A percentile compares a stretch with the other conserved stretches of the same genome.
Conservation (phyloP, 176 grass and related monocot genomes). For the Phragmites australis region DNA sequence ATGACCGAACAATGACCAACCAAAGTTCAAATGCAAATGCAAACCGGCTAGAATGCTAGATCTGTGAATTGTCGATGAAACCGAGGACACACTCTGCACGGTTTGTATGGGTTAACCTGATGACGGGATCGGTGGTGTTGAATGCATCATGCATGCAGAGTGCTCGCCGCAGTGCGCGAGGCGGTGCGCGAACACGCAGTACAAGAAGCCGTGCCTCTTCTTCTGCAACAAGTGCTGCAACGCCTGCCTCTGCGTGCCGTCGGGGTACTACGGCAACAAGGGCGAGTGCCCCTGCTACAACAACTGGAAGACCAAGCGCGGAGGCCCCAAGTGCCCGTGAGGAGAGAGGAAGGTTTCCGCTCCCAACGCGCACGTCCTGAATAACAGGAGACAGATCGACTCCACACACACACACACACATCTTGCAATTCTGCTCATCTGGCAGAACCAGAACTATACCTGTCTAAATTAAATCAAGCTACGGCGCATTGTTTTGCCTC, state of each 20-base stretch:
- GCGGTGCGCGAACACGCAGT: conserved; percentile 51
- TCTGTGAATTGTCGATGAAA: too few relatives aligned
- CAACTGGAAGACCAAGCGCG: conserved; percentile 71
- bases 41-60: too few relatives aligned
- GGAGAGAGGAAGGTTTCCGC: too few relatives aligned
- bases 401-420: too few relatives aligned
- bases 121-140: background rate
- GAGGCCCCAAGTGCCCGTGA: conserved; percentile 62
- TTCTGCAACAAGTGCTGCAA: conserved; percentile 72
- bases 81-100: too few relatives aligned
- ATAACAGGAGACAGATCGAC: too few relatives aligned
- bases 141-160: conserved; percentile 26
- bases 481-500: background rate
- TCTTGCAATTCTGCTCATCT: too few relatives aligned
- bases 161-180: conserved; percentile 46
- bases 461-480: too few relatives aligned
- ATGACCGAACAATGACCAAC: too few relatives aligned
- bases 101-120: background rate
- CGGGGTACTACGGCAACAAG: conserved; percentile 66
- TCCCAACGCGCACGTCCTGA: too few relatives aligned
- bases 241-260: conserved; percentile 58
- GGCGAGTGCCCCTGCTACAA: conserved; percentile 62
- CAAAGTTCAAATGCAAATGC: too few relatives aligned
- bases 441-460: too few relatives aligned
- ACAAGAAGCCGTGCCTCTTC: conserved; percentile 63